These are phyloP conservation scores for Prunus salicina DNA, from an alignment of 306 rosid species.

Conservation along the genomic window DNA sequence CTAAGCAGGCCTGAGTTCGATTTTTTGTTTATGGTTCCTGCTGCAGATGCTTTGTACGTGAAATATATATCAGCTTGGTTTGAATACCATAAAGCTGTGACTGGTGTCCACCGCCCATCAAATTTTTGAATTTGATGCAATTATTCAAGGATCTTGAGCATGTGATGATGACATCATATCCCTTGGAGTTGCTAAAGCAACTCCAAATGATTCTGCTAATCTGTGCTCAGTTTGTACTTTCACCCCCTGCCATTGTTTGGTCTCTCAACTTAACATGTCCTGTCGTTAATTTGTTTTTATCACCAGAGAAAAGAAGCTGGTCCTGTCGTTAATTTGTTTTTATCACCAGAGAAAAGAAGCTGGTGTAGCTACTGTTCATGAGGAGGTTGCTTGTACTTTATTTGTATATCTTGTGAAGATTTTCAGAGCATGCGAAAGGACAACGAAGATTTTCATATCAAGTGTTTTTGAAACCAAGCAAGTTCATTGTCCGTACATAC, in stretches of 20 bases:
- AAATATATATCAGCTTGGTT: background rate
- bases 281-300: no score
- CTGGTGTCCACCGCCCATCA: background rate
- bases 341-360: background rate
- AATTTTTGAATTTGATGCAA: background rate
- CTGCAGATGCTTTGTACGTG: background rate
- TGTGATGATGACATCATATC: background rate
- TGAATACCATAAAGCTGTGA: background rate
- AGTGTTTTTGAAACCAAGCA: background rate
- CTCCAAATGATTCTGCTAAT: background rate
- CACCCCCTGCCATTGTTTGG: no score
- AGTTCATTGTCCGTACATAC: background rate
- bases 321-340: background rate
- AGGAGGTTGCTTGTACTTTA: background rate
- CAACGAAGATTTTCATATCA: background rate
- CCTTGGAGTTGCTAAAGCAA: background rate
- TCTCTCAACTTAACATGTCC: no score
- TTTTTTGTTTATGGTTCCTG: background rate
- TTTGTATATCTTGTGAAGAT: background rate
- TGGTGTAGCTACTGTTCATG: background rate
- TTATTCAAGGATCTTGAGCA: background rate
- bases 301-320: no score
- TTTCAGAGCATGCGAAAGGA: background rate
- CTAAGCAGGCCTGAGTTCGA: background rate
- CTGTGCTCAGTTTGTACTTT: background rate